Percentiles rank a stretch among this genome's conserved stretches.
These are phyloP conservation scores for Syzygium oleosum DNA, from an alignment of 345 rosid genomes.

Conservation along the genomic window DNA sequence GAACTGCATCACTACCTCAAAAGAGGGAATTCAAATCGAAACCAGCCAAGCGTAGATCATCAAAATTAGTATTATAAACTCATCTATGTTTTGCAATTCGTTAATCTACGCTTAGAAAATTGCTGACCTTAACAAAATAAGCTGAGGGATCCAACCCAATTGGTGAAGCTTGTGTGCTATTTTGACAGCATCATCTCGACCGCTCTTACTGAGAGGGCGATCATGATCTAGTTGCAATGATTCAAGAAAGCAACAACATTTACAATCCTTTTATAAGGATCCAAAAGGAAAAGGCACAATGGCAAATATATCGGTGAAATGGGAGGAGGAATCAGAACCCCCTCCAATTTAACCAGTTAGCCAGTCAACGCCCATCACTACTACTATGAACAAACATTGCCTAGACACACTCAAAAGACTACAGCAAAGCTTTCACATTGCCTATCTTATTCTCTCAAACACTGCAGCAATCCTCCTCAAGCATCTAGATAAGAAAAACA, in stretches of 20 bases:
- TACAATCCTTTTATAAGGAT: background rate
- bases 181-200: conserved; percentile 54
- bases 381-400: background rate
- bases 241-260: background rate
- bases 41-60: background rate
- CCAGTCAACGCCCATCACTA: background rate
- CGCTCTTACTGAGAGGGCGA: conserved; percentile 69
- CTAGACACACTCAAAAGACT: background rate
- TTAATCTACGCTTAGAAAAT: background rate
- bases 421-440: background rate
- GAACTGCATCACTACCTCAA: conserved; percentile 59
- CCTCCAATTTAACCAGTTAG: background rate
- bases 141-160: conserved; percentile 88
- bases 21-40: background rate
- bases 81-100: background rate
- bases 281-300: background rate
- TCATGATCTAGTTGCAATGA: conserved; percentile 54
- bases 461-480: background rate
- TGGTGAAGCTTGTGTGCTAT: conserved; percentile 56
- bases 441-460: background rate
- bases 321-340: background rate
- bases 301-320: background rate
- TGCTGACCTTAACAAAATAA: conserved; percentile 64
- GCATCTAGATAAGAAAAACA: background rate
- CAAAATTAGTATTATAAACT: background rate